A percentile compares a stretch with the other conserved stretches of the same genome.
Evolutionary conservation across 1,139 yeast genomes (phyloP).

Genomic region (Candida neerlandica): DNA sequence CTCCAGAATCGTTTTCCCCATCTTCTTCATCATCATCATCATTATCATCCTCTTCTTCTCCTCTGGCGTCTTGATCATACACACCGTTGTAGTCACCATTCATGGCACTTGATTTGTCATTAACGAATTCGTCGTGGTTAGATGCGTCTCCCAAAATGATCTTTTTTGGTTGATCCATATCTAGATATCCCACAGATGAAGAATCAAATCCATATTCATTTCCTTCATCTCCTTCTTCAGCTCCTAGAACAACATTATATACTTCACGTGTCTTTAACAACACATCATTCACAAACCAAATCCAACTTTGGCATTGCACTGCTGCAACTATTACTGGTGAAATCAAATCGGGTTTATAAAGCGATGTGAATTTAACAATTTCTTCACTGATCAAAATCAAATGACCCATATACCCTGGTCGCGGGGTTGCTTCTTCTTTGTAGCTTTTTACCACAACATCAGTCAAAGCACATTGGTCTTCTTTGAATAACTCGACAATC

Average conservation of each 20-base stretch:
- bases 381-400: conserved; percentile 50
- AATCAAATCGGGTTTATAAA: conserved; percentile 51
- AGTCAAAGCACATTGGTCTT: conserved; percentile 35
- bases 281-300: conserved; percentile 47
- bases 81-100: conserved; percentile 21
- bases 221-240: conserved; percentile 28
- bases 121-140: conserved; percentile 38
- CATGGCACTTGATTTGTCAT: conserved; percentile 19
- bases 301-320: conserved; percentile 43
- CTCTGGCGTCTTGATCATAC: conserved; percentile 35
- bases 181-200: conserved; percentile 39
- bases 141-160: conserved; percentile 40
- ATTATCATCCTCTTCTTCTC: conserved; percentile 7
- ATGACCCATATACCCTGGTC: conserved; percentile 55
- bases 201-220: conserved; percentile 34
- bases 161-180: conserved; percentile 29
- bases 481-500: conserved; percentile 44
- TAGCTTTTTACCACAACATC: conserved; percentile 37
- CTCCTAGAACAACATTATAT: conserved; percentile 50
- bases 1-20: conserved; percentile 17
- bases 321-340: conserved; percentile 46
- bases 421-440: conserved; percentile 24
- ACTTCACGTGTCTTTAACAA: conserved; percentile 48
- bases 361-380: conserved; percentile 50
- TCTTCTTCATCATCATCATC: conserved; percentile 22